Evolutionary conservation across 2,329 filamentous ascomycete species (phyloP), one percentile per base, ranked within the genome.

Genomic region (Cercospora zeina): DNA sequence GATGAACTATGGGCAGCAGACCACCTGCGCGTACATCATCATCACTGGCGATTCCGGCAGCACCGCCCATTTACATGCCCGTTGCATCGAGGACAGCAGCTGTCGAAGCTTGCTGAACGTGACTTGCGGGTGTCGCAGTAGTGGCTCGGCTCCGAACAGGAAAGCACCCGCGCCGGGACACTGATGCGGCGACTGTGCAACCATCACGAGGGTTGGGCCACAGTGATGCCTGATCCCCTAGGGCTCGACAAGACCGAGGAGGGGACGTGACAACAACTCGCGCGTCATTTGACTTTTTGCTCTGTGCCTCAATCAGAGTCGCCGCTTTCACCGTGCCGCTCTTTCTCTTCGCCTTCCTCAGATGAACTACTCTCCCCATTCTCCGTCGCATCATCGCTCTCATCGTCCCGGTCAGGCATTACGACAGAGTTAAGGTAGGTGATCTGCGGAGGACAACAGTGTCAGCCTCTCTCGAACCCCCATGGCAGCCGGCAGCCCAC

Each of bases 371-470:
- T 67, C 36, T 68, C 69, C 8, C 64, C 68, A 34, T 70, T 68
- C 24, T 70, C 70, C n/a, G 59, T 33, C 69, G 71, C 70, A 47
- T 70, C 71, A 2, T 72, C 72, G 56, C 65, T 65, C 10, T 68
- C 66, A 7, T 69, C 70, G 39, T 73, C 71, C 33, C 76, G 75
- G 69, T 82, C 80, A 33, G 80, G 80, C 78, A 81, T 80, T 42
- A 81, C 78, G 30, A 82, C 77, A 58, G 75, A 77, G 72, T 82
- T 82, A 45, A 81, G 72, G 68, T 81, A 80, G 9, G 77, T 80
- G 68, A 82, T 78, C 80, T 82, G 74, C 39, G 10, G 39, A 45
- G 39, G 31, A 49, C n/a, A 47, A 30, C 16, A 31, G 27, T 13
- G 47, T 51, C 27, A 51, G 47, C 24, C 47, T 14, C 27, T 16